A percentile compares a stretch with the other conserved stretches of the same genome.
phyloP scores from a whole-genome alignment of 78 protist species.

The Neovahlkampfia damariscottae region DNA sequence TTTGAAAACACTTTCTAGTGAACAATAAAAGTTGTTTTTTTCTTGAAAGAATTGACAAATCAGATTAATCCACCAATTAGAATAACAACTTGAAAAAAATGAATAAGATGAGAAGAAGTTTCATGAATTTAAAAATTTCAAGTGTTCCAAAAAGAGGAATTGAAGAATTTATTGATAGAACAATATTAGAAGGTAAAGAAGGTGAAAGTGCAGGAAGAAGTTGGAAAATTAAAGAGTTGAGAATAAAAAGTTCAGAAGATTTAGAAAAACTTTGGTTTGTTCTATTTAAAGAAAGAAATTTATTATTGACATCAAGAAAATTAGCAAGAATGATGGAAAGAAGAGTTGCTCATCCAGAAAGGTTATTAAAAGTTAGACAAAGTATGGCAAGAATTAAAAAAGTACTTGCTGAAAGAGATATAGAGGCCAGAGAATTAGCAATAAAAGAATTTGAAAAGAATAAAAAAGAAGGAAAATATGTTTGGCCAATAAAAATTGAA shows the following conservation, averaged over 20 bases:
- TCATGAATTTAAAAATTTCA: too few species aligned
- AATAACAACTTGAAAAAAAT: too few species aligned
- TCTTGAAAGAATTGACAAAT: too few species aligned
- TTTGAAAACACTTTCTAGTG: too few species aligned
- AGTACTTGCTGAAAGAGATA: background rate
- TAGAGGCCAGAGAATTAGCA: background rate
- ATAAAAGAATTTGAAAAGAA: background rate
- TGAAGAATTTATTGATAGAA: too few species aligned
- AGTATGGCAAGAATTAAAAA: background rate
- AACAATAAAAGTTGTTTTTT: too few species aligned
- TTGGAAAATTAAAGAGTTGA: constrained; percentile 13
- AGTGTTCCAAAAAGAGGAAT: too few species aligned
- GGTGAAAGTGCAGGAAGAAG: background rate
- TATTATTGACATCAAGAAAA: constrained; percentile 31
- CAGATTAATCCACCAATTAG: too few species aligned
- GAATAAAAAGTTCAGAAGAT: constrained; percentile 46
- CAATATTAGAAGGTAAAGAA: too few species aligned
- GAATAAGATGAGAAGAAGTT: too few species aligned
- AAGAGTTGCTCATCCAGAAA: background rate
- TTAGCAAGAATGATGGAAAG: constrained; percentile 1
- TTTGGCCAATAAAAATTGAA: too few species aligned
- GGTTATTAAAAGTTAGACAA: background rate
- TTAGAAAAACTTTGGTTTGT: constrained; percentile 56
- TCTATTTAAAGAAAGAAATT: constrained; percentile 46
- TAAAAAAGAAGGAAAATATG: background rate